A percentile compares a stretch with the other conserved stretches of the same genome.
These are phyloP conservation scores for Penicillium nucicola DNA, from an alignment of 495 filamentous ascomycete species.

Conservation along the genomic window DNA sequence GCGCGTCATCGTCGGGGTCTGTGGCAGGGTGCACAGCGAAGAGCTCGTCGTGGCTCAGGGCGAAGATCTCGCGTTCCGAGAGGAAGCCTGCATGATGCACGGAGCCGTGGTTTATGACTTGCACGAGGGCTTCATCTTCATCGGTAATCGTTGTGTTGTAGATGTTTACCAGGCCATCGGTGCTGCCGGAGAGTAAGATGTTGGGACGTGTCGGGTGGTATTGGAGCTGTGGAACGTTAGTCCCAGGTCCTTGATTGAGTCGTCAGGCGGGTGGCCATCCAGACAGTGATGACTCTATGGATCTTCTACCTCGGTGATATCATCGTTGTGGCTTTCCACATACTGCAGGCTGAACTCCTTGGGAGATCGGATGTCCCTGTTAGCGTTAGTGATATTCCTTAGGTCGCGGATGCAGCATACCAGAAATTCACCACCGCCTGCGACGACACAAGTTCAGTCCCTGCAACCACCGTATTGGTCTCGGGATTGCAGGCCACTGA, in stretches of 20 bases:
- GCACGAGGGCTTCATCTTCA: constrained; percentile 81
- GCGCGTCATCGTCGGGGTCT: constrained; percentile 50
- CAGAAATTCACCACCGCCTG: constrained; percentile 74
- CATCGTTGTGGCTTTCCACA: constrained; percentile 86
- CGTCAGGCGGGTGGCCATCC: neutral
- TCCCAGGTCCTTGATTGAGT: constrained; percentile 6
- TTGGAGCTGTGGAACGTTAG: constrained; percentile 50
- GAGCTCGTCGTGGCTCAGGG: constrained; percentile 75
- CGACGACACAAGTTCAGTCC: constrained; percentile 72
- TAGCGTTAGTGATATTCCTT: constrained; percentile 32
- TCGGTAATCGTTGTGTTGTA: constrained; percentile 72
- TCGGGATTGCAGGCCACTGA: constrained; percentile 62
- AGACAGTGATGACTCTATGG: constrained; percentile 3
- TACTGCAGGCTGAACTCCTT: constrained; percentile 57
- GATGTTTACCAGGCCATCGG: constrained; percentile 87
- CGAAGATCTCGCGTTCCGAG: constrained; percentile 62
- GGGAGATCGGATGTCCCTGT: constrained; percentile 66
- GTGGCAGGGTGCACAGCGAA: constrained; percentile 74
- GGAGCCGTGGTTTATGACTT: constrained; percentile 85
- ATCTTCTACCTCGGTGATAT: constrained; percentile 84
- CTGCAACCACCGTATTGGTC: constrained; percentile 63
- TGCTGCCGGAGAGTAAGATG: constrained; percentile 78
- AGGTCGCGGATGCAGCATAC: constrained; percentile 37
- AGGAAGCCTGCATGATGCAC: constrained; percentile 86
- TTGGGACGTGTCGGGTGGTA: constrained; percentile 63